A percentile compares a stretch with the other conserved stretches of the same genome.
Conservation (phyloP, 441 rosid species). For the Melastoma candidum region DNA sequence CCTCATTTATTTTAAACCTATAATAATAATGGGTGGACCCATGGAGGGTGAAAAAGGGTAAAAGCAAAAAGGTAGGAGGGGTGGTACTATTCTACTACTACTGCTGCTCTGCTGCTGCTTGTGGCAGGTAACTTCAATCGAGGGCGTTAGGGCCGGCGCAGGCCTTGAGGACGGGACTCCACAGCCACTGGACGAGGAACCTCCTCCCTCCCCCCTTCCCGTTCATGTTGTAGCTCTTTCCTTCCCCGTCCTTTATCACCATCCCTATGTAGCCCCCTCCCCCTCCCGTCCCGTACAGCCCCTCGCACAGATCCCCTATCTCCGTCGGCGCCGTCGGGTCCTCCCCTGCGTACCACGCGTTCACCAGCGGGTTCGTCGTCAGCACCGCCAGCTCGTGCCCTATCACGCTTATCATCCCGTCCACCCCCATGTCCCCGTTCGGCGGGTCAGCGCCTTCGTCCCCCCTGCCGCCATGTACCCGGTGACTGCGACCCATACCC, state of each 20-base stretch:
- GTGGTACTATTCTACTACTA: too few relatives aligned
- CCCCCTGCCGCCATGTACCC: constrained; percentile 75
- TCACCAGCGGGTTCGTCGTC: too few relatives aligned
- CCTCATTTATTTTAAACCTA: too few relatives aligned
- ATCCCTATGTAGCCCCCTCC: constrained; percentile 88
- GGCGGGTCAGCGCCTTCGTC: constrained; percentile 47
- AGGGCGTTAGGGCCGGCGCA: constrained; percentile 75
- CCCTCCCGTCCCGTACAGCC: constrained; percentile 78
- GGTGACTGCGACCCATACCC: constrained; percentile 43
- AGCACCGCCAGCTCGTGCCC: too few relatives aligned
- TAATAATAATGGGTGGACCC: too few relatives aligned
- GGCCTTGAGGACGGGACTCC: constrained; percentile 68
- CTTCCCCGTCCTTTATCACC: constrained; percentile 49
- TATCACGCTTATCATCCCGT: too few relatives aligned
- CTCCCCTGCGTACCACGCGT: too few relatives aligned
- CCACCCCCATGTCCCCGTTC: constrained; percentile 73
- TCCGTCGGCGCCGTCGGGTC: constrained; percentile 93
- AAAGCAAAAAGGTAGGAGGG: too few relatives aligned
- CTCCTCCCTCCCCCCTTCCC: constrained; percentile 56
- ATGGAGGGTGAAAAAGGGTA: too few relatives aligned
- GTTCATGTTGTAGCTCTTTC: constrained; percentile 56
- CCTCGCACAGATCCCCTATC: constrained; percentile 82
- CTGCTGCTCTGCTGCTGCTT: too few relatives aligned
- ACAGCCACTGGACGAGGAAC: constrained; percentile 78
- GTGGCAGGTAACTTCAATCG: too few relatives aligned